phyloP scores from a whole-genome alignment of 148 eudicot genomes.

The Rheum nobile region DNA sequence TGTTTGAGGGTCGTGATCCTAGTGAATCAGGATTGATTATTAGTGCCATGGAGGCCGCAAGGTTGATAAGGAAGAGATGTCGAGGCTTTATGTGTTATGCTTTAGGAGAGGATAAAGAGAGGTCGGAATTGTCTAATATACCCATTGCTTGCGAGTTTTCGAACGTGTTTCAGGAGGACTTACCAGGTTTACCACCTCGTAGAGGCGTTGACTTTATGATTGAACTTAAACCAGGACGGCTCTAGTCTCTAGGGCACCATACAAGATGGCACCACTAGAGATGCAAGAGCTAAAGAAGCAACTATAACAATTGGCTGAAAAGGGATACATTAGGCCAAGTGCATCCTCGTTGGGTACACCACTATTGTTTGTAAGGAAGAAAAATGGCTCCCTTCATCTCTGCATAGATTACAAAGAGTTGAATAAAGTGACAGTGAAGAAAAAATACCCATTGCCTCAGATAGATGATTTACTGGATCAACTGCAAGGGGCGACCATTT shows the following conservation, averaged over 20 bases:
- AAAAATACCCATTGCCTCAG: neutral
- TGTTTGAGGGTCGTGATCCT: too few relatives aligned
- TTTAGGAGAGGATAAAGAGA: too few relatives aligned
- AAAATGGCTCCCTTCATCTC: neutral
- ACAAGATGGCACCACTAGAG: neutral
- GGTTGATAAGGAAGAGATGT: too few relatives aligned
- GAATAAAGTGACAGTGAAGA: neutral
- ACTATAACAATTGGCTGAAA: neutral
- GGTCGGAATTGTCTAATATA: too few relatives aligned
- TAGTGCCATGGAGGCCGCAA: too few relatives aligned
- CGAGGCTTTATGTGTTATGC: too few relatives aligned
- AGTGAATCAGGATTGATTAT: too few relatives aligned
- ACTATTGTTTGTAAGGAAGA: neutral
- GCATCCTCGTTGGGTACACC: neutral
- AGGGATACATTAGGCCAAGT: neutral
- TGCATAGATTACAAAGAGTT: too few relatives aligned
- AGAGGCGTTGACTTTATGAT: neutral
- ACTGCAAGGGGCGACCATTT: neutral
- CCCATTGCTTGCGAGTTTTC: too few relatives aligned
- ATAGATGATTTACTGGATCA: neutral
- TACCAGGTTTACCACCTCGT: neutral
- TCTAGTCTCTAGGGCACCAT: neutral
- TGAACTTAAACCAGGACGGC: neutral
- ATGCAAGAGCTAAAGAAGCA: neutral
- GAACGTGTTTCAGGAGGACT: neutral